A percentile compares a stretch with the other conserved stretches of the same genome.
Evolutionary conservation across 495 filamentous ascomycete genomes (phyloP).

Genomic region (Daldinia vernicosa): DNA sequence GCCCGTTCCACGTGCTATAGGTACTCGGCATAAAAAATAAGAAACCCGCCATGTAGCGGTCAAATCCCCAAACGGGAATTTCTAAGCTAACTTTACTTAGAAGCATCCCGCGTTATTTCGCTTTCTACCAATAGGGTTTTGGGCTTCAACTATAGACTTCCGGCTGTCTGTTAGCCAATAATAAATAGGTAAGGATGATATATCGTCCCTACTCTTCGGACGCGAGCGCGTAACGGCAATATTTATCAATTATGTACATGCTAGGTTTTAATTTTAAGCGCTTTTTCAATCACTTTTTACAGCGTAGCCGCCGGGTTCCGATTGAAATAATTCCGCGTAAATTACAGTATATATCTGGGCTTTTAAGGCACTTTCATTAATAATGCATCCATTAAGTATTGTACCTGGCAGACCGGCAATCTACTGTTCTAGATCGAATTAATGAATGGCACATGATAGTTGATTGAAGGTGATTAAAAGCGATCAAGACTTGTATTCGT

Average conservation of each 20-base stretch:
- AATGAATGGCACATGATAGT: constrained; percentile 20
- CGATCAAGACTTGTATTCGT: background rate
- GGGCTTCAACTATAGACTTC: too few species aligned
- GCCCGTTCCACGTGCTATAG: constrained; percentile 11
- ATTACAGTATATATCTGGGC: background rate
- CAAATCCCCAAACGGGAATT: constrained; percentile 8
- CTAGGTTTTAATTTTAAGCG: too few species aligned
- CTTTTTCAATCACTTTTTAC: too few species aligned
- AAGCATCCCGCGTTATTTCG: background rate
- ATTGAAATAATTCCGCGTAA: constrained; percentile 24
- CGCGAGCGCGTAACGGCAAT: too few species aligned
- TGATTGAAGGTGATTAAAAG: constrained; percentile 3
- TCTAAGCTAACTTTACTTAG: constrained; percentile 10
- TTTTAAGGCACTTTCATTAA: background rate
- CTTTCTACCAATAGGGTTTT: background rate
- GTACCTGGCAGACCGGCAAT: constrained; percentile 35
- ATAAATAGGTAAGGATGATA: background rate
- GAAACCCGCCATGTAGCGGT: constrained; percentile 17
- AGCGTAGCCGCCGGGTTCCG: constrained; percentile 25
- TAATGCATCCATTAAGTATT: constrained; percentile 16
- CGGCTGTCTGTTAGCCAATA: background rate
- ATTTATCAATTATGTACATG: too few species aligned
- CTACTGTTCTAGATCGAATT: constrained; percentile 24
- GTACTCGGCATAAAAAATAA: constrained; percentile 21
- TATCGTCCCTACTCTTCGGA: too few species aligned